Evolutionary conservation across 208 protist species (phyloP).

Genomic region (Wallacemonas rigidus): DNA sequence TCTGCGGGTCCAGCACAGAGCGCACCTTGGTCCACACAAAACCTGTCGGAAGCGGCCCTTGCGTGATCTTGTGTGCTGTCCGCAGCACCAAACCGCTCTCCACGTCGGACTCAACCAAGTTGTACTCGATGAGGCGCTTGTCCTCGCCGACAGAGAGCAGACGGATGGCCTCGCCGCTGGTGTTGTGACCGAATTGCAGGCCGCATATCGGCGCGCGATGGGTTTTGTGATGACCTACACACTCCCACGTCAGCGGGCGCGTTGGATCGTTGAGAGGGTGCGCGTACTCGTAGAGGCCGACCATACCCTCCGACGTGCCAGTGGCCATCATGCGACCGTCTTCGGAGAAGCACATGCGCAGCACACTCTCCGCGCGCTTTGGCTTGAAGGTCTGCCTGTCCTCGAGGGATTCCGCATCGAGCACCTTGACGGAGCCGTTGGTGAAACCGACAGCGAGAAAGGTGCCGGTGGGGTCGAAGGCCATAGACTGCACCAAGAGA

Average conservation of each 20-base stretch:
- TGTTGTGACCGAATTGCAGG: conserved; percentile 79
- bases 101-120: conserved; percentile 86
- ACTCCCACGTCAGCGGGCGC: conserved; percentile 79
- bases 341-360: conserved; percentile 81
- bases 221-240: conserved; percentile 91
- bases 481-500: conserved; percentile 77
- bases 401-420: conserved; percentile 83
- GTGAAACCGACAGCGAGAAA: conserved; percentile 92
- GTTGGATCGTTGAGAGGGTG: conserved; percentile 43
- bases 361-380: conserved; percentile 69
- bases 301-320: conserved; percentile 73
- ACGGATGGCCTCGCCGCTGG: conserved; percentile 45
- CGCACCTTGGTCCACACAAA: conserved; percentile 76
- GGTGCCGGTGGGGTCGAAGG: conserved; percentile 84
- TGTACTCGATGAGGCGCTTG: conserved; percentile 94
- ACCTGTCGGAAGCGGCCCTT: conserved; percentile 88
- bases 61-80: conserved; percentile 88
- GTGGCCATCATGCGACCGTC: conserved; percentile 83
- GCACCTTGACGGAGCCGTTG: conserved; percentile 92
- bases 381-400: conserved; percentile 82
- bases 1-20: conserved; percentile 45
- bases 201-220: conserved; percentile 89
- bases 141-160: conserved; percentile 94
- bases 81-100: conserved; percentile 85
- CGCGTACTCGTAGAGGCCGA: conserved; percentile 89